Evolutionary conservation across 2,329 filamentous ascomycete species (phyloP).

Genomic region (Aspergillus hiratsukae): DNA sequence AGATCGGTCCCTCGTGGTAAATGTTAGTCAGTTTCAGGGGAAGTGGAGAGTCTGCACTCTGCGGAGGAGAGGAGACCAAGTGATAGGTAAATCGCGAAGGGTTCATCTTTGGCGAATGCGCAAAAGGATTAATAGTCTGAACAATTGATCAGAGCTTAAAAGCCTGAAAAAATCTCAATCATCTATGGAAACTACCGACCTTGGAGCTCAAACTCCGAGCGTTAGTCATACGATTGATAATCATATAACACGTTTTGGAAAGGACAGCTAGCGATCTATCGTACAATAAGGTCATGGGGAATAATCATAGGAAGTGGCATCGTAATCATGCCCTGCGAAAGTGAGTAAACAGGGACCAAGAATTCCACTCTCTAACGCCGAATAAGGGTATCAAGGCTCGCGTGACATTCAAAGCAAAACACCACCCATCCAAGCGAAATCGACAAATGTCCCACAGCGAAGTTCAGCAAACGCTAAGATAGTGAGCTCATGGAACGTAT

Average conservation of each 20-base stretch:
- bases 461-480: neutral
- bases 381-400: slow-evolving; percentile 4
- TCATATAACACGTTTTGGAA: neutral
- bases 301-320: neutral
- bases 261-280: neutral
- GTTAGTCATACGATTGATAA: neutral
- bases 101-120: neutral
- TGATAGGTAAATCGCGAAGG: neutral
- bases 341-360: slow-evolving; percentile 5
- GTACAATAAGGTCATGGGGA: neutral
- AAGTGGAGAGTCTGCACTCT: neutral
- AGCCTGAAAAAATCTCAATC: no score
- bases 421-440: neutral
- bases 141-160: no score
- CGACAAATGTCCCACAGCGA: neutral
- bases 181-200: no score
- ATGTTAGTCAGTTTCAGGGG: neutral
- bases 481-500: neutral
- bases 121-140: no score
- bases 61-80: neutral
- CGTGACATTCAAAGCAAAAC: slow-evolving; percentile 4
- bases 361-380: neutral
- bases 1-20: neutral
- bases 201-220: no score
- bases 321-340: neutral